These are phyloP conservation scores for Choiromyces venosus DNA, from an alignment of 495 filamentous ascomycete genomes.

Conservation along the genomic window DNA sequence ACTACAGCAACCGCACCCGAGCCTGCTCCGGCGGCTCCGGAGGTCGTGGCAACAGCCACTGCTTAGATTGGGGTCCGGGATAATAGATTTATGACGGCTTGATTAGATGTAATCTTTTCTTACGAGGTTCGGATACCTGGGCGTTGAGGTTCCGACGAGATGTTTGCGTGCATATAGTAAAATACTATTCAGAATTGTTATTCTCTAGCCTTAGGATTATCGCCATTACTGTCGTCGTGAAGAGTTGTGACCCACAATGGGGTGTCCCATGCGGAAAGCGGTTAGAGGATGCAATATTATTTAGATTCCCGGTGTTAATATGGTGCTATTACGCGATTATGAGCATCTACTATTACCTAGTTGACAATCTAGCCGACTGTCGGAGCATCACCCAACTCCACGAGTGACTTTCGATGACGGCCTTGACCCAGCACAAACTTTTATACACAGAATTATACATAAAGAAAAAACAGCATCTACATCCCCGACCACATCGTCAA, in stretches of 20 bases:
- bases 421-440: not conserved
- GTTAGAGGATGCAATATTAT: not conserved
- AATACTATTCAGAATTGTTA: not conserved
- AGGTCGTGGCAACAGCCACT: not conserved
- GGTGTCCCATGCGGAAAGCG: not conserved
- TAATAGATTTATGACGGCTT: not conserved
- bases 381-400: not conserved
- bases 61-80: not conserved
- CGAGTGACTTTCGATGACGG: not conserved
- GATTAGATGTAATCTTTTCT: not conserved
- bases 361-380: not conserved
- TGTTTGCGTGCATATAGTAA: not conserved
- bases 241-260: not conserved
- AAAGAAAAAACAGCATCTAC: not conserved
- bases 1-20: slow-evolving; percentile 22
- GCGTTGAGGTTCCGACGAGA: not conserved
- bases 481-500: not conserved
- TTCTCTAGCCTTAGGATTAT: not conserved
- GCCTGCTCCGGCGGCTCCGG: slow-evolving; percentile 16
- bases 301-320: not conserved
- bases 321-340: not conserved
- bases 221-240: not conserved
- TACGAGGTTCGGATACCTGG: not conserved
- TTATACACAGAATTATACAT: not conserved
- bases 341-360: not conserved